These are phyloP conservation scores for Pulveroboletus sp. DNA, from an alignment of 768 basidiomycete species.

Conservation along the genomic window DNA sequence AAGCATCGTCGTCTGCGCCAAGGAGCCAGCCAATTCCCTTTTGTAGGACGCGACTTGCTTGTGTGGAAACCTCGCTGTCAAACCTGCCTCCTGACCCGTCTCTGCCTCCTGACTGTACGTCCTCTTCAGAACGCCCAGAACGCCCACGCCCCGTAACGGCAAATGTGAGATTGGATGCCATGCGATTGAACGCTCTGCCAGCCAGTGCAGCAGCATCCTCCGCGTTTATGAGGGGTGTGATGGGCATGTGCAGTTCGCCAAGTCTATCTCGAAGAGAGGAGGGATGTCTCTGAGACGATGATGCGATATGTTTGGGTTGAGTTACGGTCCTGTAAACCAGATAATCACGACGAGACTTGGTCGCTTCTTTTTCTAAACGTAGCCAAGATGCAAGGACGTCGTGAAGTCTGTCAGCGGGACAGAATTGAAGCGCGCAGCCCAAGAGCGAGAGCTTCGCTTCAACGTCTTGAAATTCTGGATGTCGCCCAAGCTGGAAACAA, in stretches of 20 bases:
- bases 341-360: constrained; percentile 45
- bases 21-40: constrained; percentile 96
- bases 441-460: constrained; percentile 65
- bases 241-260: constrained; percentile 63
- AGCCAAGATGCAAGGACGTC: constrained; percentile 80
- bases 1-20: constrained; percentile 62
- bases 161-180: constrained; percentile 74
- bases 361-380: constrained; percentile 62
- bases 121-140: constrained; percentile 17
- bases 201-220: constrained; percentile 81
- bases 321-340: constrained; percentile 24
- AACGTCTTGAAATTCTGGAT: constrained; percentile 68
- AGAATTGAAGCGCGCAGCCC: constrained; percentile 80
- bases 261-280: constrained; percentile 59
- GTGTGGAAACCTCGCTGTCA: constrained; percentile 59
- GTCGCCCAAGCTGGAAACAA: constrained; percentile 82
- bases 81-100: constrained; percentile 39
- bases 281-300: constrained; percentile 33
- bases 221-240: constrained; percentile 62
- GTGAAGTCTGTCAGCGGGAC: constrained; percentile 73
- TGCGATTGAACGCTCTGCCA: constrained; percentile 69
- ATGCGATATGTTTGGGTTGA: constrained; percentile 11
- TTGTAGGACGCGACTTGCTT: constrained; percentile 74
- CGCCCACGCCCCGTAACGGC: constrained; percentile 43
- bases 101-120: constrained; percentile 31